Evolutionary conservation across 2,329 filamentous ascomycete species (phyloP), one percentile per base, ranked within the genome.

Genomic region (Plectosphaerella cucumerina): DNA sequence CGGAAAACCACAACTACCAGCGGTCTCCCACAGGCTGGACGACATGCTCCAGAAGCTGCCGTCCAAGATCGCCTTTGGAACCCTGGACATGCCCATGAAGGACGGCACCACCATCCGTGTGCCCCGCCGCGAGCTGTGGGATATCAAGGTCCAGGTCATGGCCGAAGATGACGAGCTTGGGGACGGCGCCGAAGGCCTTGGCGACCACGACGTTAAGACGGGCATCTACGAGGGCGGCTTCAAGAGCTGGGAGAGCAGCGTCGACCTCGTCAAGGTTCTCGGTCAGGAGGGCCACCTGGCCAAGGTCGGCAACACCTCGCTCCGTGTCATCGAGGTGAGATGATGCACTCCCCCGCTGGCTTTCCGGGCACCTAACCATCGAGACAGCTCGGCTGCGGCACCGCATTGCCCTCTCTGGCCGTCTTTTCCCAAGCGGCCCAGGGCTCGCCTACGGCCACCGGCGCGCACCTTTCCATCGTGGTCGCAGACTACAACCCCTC

Each of bases 221-320:
- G 89, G 89, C 48, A 81, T 93, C 53, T 94, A 94, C 68, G 89
- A 94, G 70, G 89, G 89, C 51, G 89, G 89, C 21, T 91, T 93
- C 73, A 94, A 94, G 73, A 92, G 87, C 61, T 94, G 89, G 89
- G 89, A 94, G 71, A 92, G 89, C 69, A 90, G 86, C 53, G 76
- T 91, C 48, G 89, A 94, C 64, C 74, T 94, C 17, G 87, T 89
- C 47, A 88, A 84, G 62, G 82, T 87, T n/a, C 66, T 86, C 26
- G 75, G 75, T 1, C 61, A 65, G 3, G 72, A 73, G 22, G 65
- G 70, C 12, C 66, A 71, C 46, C 58, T 69, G 17, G 53, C 65
- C 4, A 57, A 60, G 45, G 55, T 68, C 53, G 59, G 59, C 18
- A 55, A 65, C 11, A 62, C 64, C 23, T 67, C 73, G 0, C 65